Conservation (phyloP, 2,329 filamentous ascomycete genomes). For the Allantophomopsis lycopodina region DNA sequence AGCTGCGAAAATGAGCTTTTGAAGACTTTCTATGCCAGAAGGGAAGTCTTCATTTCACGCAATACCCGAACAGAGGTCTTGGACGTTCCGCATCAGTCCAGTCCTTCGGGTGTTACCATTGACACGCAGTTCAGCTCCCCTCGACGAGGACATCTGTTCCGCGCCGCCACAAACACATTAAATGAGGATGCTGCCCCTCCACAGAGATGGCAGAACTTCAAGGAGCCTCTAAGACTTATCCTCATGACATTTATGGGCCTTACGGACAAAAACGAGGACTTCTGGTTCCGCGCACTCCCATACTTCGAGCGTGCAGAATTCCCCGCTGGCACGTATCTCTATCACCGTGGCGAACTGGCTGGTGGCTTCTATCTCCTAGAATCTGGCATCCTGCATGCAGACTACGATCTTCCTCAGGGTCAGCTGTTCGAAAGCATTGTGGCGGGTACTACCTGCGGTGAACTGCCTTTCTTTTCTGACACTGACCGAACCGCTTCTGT, state of each 20-base stretch:
- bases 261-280: constrained; percentile 78
- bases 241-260: constrained; percentile 91
- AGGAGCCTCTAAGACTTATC: constrained; percentile 81
- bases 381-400: constrained; percentile 73
- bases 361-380: constrained; percentile 86
- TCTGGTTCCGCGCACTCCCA: constrained; percentile 71
- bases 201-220: constrained; percentile 71
- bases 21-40: constrained; percentile 61
- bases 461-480: constrained; percentile 90
- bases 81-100: constrained; percentile 9
- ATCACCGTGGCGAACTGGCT: constrained; percentile 61
- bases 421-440: constrained; percentile 84
- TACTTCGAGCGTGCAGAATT: constrained; percentile 66
- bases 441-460: constrained; percentile 86
- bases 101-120: constrained; percentile 22
- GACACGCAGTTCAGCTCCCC: constrained; percentile 61
- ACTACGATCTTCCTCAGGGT: constrained; percentile 86
- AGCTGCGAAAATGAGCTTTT: constrained; percentile 91
- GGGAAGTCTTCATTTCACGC: constrained; percentile 40
- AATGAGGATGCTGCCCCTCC: constrained; percentile 46
- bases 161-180: constrained; percentile 66
- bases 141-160: constrained; percentile 60
- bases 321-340: constrained; percentile 58
- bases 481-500: constrained; percentile 81
- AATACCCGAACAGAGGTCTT: constrained; percentile 20